Percentiles rank a stretch among this genome's conserved stretches.
These are phyloP conservation scores for Mycena leptocephala DNA, from an alignment of 768 basidiomycete species.

Conservation along the genomic window DNA sequence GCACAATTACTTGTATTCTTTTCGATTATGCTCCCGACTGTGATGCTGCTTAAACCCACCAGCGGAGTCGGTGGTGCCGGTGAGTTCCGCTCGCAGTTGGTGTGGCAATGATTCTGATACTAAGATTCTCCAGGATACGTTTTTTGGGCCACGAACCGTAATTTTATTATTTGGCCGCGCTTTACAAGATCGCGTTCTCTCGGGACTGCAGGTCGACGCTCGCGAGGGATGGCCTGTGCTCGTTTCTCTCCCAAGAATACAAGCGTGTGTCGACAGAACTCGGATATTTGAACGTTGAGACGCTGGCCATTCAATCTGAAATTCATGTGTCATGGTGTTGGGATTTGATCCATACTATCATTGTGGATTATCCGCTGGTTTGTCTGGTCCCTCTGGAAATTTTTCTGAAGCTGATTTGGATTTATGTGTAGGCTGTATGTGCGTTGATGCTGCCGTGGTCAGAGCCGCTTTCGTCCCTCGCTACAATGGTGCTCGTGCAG, in stretches of 20 bases:
- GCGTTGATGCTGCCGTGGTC: conserved; percentile 37
- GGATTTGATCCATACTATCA: conserved; percentile 41
- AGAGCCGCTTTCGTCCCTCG: conserved; percentile 43
- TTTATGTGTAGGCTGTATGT: conserved; percentile 40
- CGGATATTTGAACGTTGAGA: conserved; percentile 32
- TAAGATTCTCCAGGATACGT: conserved; percentile 21
- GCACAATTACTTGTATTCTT: conserved; percentile 45
- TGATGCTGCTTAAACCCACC: conserved; percentile 51
- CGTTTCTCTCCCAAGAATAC: conserved; percentile 41
- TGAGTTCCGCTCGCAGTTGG: conserved; percentile 54
- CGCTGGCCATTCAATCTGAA: neutral
- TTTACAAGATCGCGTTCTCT: conserved; percentile 47
- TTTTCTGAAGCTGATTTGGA: neutral
- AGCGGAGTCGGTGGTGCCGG: conserved; percentile 56
- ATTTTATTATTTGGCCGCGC: conserved; percentile 46
- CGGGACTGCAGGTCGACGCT: conserved; percentile 42
- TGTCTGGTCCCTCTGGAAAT: neutral
- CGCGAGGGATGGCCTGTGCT: conserved; percentile 33
- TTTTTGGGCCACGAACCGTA: conserved; percentile 40
- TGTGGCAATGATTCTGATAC: conserved; percentile 46
- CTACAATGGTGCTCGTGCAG: conserved; percentile 46
- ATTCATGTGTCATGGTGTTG: conserved; percentile 46
- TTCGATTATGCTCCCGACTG: conserved; percentile 44
- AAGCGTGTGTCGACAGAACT: conserved; percentile 34
- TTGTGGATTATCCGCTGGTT: conserved; percentile 45